phyloP scores from a whole-genome alignment of 2,329 filamentous ascomycete genomes.

The Aspergillus proliferans region DNA sequence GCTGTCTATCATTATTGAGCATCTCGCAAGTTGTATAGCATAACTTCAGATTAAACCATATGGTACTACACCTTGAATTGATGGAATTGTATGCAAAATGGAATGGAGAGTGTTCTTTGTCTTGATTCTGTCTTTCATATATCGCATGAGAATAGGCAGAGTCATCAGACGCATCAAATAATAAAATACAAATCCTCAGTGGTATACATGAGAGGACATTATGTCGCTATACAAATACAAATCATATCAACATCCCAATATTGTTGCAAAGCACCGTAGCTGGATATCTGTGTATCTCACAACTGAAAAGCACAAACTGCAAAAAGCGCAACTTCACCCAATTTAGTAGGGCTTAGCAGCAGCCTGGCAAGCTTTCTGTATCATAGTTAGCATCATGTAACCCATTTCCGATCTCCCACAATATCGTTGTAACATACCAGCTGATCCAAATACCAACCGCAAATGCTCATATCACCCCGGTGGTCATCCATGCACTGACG shows the following conservation, averaged over 20 bases:
- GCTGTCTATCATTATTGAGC: too few relatives aligned
- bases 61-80: too few relatives aligned
- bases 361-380: slow-evolving; percentile 71
- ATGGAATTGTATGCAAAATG: slow-evolving; percentile 8
- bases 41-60: too few relatives aligned
- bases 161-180: slow-evolving; percentile 2
- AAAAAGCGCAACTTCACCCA: slow-evolving; percentile 3
- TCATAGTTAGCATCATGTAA: slow-evolving; percentile 19
- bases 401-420: not conserved
- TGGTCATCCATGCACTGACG: slow-evolving; percentile 96
- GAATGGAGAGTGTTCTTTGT: slow-evolving; percentile 8
- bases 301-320: not conserved
- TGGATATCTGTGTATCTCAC: not conserved
- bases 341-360: slow-evolving; percentile 65
- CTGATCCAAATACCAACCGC: slow-evolving; percentile 97
- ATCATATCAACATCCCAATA: not conserved
- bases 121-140: slow-evolving; percentile 6
- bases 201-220: slow-evolving; percentile 13
- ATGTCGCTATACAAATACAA: slow-evolving; percentile 17
- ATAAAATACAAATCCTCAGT: slow-evolving; percentile 3
- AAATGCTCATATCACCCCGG: slow-evolving; percentile 87
- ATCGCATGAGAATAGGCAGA: slow-evolving; percentile 2
- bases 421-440: slow-evolving; percentile 44
- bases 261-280: not conserved
- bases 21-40: too few relatives aligned